Evolutionary conservation across 2,329 filamentous ascomycete genomes (phyloP).

Genomic region (Hypoxylon sp.): DNA sequence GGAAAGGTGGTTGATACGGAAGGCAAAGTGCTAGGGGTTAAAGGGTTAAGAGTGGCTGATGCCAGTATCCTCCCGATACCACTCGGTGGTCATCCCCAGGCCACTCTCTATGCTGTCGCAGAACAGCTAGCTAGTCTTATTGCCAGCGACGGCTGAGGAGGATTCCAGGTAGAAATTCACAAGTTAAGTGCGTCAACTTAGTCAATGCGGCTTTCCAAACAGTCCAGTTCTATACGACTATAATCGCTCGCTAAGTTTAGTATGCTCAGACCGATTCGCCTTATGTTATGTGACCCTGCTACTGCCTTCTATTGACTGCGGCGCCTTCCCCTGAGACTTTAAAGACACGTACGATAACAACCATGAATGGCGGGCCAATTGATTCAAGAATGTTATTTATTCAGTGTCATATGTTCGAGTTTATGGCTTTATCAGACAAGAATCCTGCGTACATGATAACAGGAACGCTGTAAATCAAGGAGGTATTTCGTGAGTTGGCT

Average conservation of each 20-base stretch:
- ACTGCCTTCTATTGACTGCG: too few relatives aligned
- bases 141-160: too few relatives aligned
- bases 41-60: slow-evolving; percentile 44
- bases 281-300: too few relatives aligned
- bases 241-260: too few relatives aligned
- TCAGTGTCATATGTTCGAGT: background rate
- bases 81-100: slow-evolving; percentile 45
- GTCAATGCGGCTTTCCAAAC: too few relatives aligned
- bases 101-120: slow-evolving; percentile 46
- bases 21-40: slow-evolving; percentile 46
- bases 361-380: background rate
- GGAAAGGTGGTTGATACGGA: slow-evolving; percentile 46
- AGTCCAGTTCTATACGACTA: too few relatives aligned
- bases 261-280: too few relatives aligned
- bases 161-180: too few relatives aligned
- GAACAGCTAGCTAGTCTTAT: slow-evolving; percentile 36
- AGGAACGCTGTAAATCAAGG: background rate
- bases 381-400: background rate
- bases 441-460: background rate
- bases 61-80: slow-evolving; percentile 49
- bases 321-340: too few relatives aligned
- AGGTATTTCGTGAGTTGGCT: slow-evolving; percentile 12
- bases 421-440: too few relatives aligned
- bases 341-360: background rate
- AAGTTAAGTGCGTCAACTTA: too few relatives aligned